Conservation (phyloP, 2,329 filamentous ascomycete genomes). For the Sarocladiaceae sp. region DNA sequence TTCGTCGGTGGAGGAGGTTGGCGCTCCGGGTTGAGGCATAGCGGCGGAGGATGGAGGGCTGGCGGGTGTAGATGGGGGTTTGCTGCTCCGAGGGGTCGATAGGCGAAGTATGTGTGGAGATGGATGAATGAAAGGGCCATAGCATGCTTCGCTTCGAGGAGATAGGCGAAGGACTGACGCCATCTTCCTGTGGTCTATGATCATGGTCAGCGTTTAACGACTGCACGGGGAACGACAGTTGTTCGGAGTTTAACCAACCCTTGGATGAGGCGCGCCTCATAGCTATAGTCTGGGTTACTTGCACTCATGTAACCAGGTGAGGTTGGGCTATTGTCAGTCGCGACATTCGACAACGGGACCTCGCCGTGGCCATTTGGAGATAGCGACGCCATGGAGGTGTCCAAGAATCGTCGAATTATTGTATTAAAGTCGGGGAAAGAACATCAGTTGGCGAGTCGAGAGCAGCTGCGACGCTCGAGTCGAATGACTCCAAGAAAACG, state of each 20-base stretch:
- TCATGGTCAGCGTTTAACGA: not conserved
- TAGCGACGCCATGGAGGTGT: too few species aligned
- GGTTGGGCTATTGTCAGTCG: too few species aligned
- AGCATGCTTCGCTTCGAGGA: conserved; percentile 7
- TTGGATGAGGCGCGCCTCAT: not conserved
- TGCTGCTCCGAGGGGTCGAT: not conserved
- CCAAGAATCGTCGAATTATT: too few species aligned
- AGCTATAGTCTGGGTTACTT: not conserved
- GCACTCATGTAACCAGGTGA: not conserved
- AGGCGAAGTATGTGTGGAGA: not conserved
- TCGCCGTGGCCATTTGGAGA: too few species aligned
- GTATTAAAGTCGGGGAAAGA: too few species aligned
- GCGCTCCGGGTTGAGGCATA: conserved; percentile 3
- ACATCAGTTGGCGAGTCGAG: too few species aligned
- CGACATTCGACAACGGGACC: too few species aligned
- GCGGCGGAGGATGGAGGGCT: conserved; percentile 7
- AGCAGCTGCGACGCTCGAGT: too few species aligned
- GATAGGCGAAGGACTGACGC: not conserved
- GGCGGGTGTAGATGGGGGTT: not conserved
- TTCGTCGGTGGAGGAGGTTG: not conserved
- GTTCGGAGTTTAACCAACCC: not conserved
- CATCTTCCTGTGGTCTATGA: not conserved
- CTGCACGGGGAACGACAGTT: too few species aligned
- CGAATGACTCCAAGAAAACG: conserved; percentile 2
- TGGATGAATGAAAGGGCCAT: conserved; percentile 5